Conservation (phyloP, 306 rosid species). For the Vigna hirtella region DNA sequence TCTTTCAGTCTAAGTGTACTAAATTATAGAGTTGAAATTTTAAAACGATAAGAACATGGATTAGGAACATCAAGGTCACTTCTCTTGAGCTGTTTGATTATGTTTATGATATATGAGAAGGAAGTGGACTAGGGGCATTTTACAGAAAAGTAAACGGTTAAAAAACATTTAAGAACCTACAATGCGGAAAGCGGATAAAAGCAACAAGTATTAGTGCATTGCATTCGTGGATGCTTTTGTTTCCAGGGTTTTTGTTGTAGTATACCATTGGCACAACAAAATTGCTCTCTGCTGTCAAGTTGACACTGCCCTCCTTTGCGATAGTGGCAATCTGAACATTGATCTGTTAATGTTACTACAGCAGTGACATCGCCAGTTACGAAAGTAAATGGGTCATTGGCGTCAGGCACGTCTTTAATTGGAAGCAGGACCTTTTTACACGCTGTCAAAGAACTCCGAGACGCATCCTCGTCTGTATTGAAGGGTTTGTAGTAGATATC, state of each 20-base stretch:
- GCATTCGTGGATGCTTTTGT: slow-evolving; percentile 22
- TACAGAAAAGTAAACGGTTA: slow-evolving; percentile 15
- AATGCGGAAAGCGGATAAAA: slow-evolving; percentile 9
- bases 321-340: slow-evolving; percentile 44
- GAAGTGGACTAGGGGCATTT: background rate
- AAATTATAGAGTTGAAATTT: background rate
- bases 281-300: background rate
- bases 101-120: background rate
- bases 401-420: slow-evolving; percentile 31
- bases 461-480: background rate
- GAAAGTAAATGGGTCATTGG: background rate
- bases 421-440: slow-evolving; percentile 54
- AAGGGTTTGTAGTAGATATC: background rate
- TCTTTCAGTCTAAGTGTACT: background rate
- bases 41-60: background rate
- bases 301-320: slow-evolving; percentile 27
- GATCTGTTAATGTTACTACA: background rate
- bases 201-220: background rate
- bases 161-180: slow-evolving; percentile 5
- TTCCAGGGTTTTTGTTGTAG: slow-evolving; percentile 2
- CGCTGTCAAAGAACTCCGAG: background rate
- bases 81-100: background rate
- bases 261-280: slow-evolving; percentile 44
- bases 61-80: slow-evolving; percentile 9
- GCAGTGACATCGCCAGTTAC: background rate